Evolutionary conservation across 2,329 filamentous ascomycete species (phyloP).

Genomic region (Alternaria sp.): DNA sequence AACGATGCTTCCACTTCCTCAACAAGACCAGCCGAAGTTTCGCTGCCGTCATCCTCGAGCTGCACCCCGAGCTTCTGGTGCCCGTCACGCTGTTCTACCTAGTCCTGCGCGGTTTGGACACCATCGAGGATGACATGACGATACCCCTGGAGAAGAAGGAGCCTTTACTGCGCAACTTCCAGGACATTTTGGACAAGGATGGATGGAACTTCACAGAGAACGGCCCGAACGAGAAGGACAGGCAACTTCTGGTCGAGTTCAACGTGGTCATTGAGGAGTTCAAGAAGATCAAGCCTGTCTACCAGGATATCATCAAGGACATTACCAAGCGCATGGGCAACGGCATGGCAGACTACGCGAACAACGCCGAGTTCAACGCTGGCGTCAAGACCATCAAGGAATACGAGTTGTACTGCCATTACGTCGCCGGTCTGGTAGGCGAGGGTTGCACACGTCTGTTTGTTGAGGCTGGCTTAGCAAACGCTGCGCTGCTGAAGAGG

Average conservation of each 20-base stretch:
- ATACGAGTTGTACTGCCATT: slow-evolving; percentile 97
- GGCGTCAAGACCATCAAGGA: slow-evolving; percentile 85
- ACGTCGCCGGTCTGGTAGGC: slow-evolving; percentile 97
- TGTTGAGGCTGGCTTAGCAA: slow-evolving; percentile 85
- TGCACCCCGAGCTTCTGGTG: slow-evolving; percentile 91
- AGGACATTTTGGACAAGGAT: slow-evolving; percentile 78
- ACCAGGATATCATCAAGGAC: slow-evolving; percentile 87
- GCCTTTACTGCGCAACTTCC: slow-evolving; percentile 83
- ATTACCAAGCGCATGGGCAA: slow-evolving; percentile 96
- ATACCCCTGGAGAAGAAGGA: slow-evolving; percentile 84
- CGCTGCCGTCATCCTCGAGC: slow-evolving; percentile 89
- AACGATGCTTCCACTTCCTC: slow-evolving; percentile 86
- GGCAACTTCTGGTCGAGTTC: slow-evolving; percentile 91
- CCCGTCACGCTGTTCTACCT: slow-evolving; percentile 94
- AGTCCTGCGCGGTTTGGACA: slow-evolving; percentile 89
- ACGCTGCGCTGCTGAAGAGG: slow-evolving; percentile 80
- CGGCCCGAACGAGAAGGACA: slow-evolving; percentile 91
- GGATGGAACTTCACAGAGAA: slow-evolving; percentile 92
- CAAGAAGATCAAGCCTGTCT: slow-evolving; percentile 84
- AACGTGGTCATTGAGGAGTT: slow-evolving; percentile 86
- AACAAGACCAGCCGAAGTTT: slow-evolving; percentile 93
- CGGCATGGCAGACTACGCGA: slow-evolving; percentile 95
- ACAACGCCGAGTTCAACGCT: slow-evolving; percentile 83
- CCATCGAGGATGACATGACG: slow-evolving; percentile 99
- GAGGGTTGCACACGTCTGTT: slow-evolving; percentile 92